These are phyloP conservation scores for Paspalum notatum DNA, from an alignment of 176 grass and related monocot genomes.

Conservation along the genomic window DNA sequence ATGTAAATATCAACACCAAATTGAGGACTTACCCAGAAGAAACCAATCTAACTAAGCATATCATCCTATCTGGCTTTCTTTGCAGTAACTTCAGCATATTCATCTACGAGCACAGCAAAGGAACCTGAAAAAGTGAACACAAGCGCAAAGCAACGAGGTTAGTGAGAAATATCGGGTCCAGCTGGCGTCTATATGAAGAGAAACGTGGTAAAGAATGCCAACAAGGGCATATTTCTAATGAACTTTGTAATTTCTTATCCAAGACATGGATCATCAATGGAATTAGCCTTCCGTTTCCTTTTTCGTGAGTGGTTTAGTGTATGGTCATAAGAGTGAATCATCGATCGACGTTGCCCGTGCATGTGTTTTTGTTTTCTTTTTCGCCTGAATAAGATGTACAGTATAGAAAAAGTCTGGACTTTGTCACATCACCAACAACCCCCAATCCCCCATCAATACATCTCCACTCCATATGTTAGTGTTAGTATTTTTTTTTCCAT, in stretches of 20 bases:
- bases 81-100: background rate
- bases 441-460: background rate
- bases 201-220: background rate
- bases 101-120: background rate
- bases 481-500: background rate
- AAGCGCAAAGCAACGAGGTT: background rate
- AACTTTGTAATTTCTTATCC: background rate
- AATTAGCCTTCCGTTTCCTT: background rate
- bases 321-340: too few species aligned
- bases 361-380: too few species aligned
- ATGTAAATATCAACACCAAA: too few species aligned
- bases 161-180: too few species aligned
- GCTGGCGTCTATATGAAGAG: background rate
- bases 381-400: too few species aligned
- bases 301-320: too few species aligned
- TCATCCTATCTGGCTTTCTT: too few species aligned
- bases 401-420: too few species aligned
- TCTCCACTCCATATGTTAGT: background rate
- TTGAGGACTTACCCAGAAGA: too few species aligned
- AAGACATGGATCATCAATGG: background rate
- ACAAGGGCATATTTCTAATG: background rate
- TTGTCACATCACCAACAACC: constrained; percentile 24
- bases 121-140: background rate
- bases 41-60: too few species aligned
- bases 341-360: too few species aligned